Conservation (phyloP, 2,329 filamentous ascomycete species). For the Penicillium sp. region DNA sequence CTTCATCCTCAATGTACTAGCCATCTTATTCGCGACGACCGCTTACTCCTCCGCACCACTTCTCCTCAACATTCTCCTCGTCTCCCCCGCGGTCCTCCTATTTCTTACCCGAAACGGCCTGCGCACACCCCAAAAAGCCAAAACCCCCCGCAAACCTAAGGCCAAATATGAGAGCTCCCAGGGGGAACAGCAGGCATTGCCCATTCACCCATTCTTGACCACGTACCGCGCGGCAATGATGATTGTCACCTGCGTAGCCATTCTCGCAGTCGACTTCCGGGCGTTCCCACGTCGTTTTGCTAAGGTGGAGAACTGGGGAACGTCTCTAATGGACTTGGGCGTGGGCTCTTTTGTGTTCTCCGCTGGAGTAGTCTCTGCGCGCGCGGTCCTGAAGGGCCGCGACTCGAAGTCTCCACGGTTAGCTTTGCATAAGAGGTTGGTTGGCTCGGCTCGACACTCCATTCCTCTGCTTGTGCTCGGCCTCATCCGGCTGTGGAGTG, state of each 20-base stretch:
- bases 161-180: conserved; percentile 18
- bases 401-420: conserved; percentile 39
- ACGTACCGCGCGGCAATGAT: conserved; percentile 87
- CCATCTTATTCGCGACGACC: conserved; percentile 74
- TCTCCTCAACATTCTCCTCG: conserved; percentile 64
- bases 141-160: conserved; percentile 23
- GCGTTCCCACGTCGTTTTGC: conserved; percentile 90
- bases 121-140: conserved; percentile 28
- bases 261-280: conserved; percentile 91
- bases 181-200: conserved; percentile 47
- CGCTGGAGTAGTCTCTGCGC: conserved; percentile 78
- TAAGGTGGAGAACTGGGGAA: conserved; percentile 98
- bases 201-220: conserved; percentile 84
- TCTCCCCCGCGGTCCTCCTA: conserved; percentile 61
- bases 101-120: conserved; percentile 37
- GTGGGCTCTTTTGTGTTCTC: conserved; percentile 97
- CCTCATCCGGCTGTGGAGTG: conserved; percentile 69
- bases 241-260: conserved; percentile 77
- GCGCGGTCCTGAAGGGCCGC: conserved; percentile 64
- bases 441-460: conserved; percentile 65
- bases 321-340: conserved; percentile 95
- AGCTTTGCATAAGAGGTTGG: conserved; percentile 49
- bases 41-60: conserved; percentile 68
- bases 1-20: conserved; percentile 76
- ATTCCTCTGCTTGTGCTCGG: conserved; percentile 74